These are phyloP conservation scores for Ogataea minuta DNA, from an alignment of 805 yeast species.

Conservation along the genomic window DNA sequence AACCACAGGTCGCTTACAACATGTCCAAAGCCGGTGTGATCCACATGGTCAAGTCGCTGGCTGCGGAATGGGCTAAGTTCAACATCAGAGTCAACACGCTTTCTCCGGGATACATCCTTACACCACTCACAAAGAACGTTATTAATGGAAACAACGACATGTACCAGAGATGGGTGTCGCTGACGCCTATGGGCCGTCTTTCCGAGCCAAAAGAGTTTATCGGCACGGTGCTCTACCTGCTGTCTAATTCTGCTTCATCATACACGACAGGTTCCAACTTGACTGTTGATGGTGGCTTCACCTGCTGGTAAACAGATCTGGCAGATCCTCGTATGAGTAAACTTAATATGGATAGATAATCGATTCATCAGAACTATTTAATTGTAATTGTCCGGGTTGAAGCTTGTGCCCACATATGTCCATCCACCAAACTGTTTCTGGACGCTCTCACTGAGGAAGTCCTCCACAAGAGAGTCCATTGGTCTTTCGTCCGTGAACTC, in stretches of 20 bases:
- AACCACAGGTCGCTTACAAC: constrained; percentile 77
- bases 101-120: constrained; percentile 78
- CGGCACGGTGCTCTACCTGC: constrained; percentile 72
- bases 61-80: constrained; percentile 79
- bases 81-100: constrained; percentile 74
- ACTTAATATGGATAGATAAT: constrained; percentile 11
- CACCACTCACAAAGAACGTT: constrained; percentile 75
- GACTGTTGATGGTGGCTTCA: constrained; percentile 85
- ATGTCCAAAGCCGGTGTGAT: constrained; percentile 86
- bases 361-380: background rate
- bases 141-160: constrained; percentile 54
- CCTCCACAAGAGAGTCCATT: constrained; percentile 92
- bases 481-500: constrained; percentile 93
- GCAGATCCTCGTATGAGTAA: constrained; percentile 4
- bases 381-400: constrained; percentile 20
- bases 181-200: constrained; percentile 77
- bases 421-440: constrained; percentile 98
- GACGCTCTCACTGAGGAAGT: constrained; percentile 87
- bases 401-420: constrained; percentile 77
- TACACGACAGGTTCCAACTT: constrained; percentile 84
- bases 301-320: constrained; percentile 57
- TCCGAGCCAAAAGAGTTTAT: constrained; percentile 83
- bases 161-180: constrained; percentile 70
- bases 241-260: constrained; percentile 65
- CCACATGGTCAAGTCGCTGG: constrained; percentile 72